Conservation (phyloP, 768 basidiomycete genomes). For the Amanita rubescens region DNA sequence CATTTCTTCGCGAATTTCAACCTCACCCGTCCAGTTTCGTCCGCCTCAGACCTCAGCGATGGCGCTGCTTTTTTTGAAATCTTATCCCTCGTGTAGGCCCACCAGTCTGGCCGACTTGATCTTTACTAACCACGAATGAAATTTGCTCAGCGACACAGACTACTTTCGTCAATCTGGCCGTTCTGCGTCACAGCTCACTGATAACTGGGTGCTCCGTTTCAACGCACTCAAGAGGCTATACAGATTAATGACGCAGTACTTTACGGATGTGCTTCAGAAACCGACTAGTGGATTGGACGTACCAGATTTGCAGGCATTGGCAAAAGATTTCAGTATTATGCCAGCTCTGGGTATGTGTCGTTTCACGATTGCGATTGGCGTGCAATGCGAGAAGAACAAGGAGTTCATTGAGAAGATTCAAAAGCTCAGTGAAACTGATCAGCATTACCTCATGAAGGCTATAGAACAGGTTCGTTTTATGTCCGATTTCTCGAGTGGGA, state of each 20-base stretch:
- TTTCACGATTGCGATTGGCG: slow-evolving; percentile 77
- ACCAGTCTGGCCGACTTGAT: neutral
- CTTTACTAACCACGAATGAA: neutral
- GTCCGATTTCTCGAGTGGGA: neutral
- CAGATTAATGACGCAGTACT: slow-evolving; percentile 84
- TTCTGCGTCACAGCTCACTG: slow-evolving; percentile 53
- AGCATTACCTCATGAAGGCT: slow-evolving; percentile 86
- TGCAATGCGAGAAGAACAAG: slow-evolving; percentile 85
- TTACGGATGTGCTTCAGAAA: slow-evolving; percentile 75
- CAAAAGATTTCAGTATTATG: slow-evolving; percentile 60
- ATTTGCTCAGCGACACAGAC: slow-evolving; percentile 53
- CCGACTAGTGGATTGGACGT: slow-evolving; percentile 74
- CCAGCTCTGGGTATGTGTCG: slow-evolving; percentile 74
- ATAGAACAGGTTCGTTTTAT: slow-evolving; percentile 71
- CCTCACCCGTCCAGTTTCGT: slow-evolving; percentile 54
- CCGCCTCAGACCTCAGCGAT: slow-evolving; percentile 70
- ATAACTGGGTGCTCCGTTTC: slow-evolving; percentile 89
- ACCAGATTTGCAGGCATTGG: slow-evolving; percentile 81
- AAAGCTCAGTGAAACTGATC: slow-evolving; percentile 70
- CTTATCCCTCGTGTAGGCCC: slow-evolving; percentile 64
- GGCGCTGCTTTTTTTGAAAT: slow-evolving; percentile 72
- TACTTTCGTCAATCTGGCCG: slow-evolving; percentile 67
- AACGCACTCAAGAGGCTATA: slow-evolving; percentile 78
- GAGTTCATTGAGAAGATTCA: slow-evolving; percentile 88
- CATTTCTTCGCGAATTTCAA: slow-evolving; percentile 73